Base-by-base conservation (phyloP, 352 stramenopile species). In the Peronosclerospora sorghi region DNA sequence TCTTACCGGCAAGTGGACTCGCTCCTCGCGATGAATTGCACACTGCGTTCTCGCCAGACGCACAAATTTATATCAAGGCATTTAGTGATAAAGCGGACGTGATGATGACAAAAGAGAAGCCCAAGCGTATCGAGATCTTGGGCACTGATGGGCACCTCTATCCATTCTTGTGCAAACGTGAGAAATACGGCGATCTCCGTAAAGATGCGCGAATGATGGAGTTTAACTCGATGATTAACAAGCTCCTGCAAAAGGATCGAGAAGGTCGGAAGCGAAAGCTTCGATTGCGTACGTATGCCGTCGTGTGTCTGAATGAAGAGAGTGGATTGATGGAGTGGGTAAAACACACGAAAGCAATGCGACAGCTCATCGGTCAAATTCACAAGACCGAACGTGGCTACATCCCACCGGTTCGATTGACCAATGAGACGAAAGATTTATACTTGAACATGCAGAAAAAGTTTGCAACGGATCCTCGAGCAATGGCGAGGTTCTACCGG, bases 141-240 rank as follows among this genome's bases (percentile, higher is more conserved):
- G 75, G 78, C 5, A 86, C 54, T 12, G 69, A 89, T 42, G 87
- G 87, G 0, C 46, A 76, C 14, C 46, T 62, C 23, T 94, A 96
- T 44, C 69, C 83, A 27, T 97, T 98, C 56, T 50, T 98, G 32
- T 97, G 88, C 61, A 98, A 98, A 48, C 83, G 96, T 35, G 96
- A 99, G 61, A 96, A 95, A 51, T 97, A 96, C 28, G 97, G 96
- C 5, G 97, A 99, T 62, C 73, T 99, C 38, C 80, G 97, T 29
- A 99, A 99, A 73, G 97, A 99, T 71, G 89, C 95, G 15, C 87
- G 96, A 28, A 96, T 99, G 65, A 98, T 99, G 90, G 97, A 99
- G 65, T 96, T 99, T 42, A 98, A 98, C 54, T 96, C 86, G 43
- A 96, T 99, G 53, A 97, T 99, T 36, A 99, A 99, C 74, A 93